Evolutionary conservation across 176 grass and related monocot genomes (phyloP), one percentile per base, ranked within the genome.

Genomic region (Carex kokanica): DNA sequence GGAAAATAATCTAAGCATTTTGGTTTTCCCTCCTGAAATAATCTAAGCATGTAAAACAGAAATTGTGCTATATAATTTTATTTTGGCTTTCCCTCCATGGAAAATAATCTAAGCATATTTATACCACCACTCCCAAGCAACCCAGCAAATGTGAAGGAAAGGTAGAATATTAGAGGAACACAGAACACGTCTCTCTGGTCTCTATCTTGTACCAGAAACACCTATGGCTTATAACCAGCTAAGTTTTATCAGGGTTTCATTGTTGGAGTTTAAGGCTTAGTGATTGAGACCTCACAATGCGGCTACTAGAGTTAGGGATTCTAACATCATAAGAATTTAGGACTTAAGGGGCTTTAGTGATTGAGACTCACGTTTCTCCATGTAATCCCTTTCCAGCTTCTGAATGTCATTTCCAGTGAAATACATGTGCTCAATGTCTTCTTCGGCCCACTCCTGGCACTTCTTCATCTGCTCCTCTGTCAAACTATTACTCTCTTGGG

Each of bases 341-440:
- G 70, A 74, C 18, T 25, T 43, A 23, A 3, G 8, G 40, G 27
- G n/a, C 34, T 67, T 69, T 36, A 69, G 17, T 38, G 8, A 7
- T 17, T 20, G 64, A 65, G 17, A 24, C 79, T 64, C 51, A 81
- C 79, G 60, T 81, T 81, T 63, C 15, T 81, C 79, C 79, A 81
- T 65, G 58, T 21, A 45, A 63, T 81, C 32, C 38, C 23, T 47
- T 63, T 81, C 79, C 79, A 81, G 54, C 21, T 65, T 81, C 14
- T 47, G 58, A 38, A 63, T 47, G 79, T 81, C 79, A 81, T 60
- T 81, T 62, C 79, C 79, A 65, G 79, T 81, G 32, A 60, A 81
- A 15, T 63, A 60, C 56, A 60, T 62, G 43, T 64, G 61, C 61
- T 81, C 79, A 81, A 45, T 40, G 15, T 32, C 60, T 62, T 81